Base-by-base conservation (phyloP, 2,329 filamentous ascomycete genomes). In the Epichloe brachyelytri region DNA sequence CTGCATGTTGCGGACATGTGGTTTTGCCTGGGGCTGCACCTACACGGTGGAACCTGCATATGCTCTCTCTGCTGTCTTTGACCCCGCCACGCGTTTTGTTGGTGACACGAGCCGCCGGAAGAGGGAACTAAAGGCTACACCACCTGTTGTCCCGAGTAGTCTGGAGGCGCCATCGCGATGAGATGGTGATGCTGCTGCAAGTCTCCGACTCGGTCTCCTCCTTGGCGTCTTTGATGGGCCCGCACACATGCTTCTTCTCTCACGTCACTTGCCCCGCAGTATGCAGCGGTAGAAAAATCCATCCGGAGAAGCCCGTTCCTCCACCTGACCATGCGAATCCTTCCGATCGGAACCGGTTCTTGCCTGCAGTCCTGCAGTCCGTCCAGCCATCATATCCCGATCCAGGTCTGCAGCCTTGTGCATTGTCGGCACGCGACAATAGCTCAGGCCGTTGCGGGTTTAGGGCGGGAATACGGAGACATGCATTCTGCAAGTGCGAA, bases 201-300 rank as follows among this genome's bases (percentile, higher is more conserved):
- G 34, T 4, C 26, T 20, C 20, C 7, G 20, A 6, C 20, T 12
- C n/a, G 43, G 19, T 43, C 12, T 26, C 20, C 30, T 14, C 39
- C 48, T 51, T 48, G 48, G 48, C 36, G 10, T 17, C 19, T 30
- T 10, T 30, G 39, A 15, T 14, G 5, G 48, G 20, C 46, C 50
- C 46, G 34, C 46, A 46, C 22, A 52, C 50, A 52, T 46, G 48
- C 40, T 50, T 47, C 37, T 39, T 40, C 38, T 30, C 26, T 4
- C 26, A 30, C 26, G 26, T 10, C 26, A 30, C 44, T 46, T 26
- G 38, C 48, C 40, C 36, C 48, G 33, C 48, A 41, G 17, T 36
- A 36, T 33, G 49, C 44, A 40, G 20, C 33, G 52, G 48, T 10
- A 11, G 11, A 26, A 8, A 26, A 26, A 7, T 26, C 2, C 26